Evolutionary conservation across 441 rosid species (phyloP).

Genomic region (Arabidopsis hybrid): DNA sequence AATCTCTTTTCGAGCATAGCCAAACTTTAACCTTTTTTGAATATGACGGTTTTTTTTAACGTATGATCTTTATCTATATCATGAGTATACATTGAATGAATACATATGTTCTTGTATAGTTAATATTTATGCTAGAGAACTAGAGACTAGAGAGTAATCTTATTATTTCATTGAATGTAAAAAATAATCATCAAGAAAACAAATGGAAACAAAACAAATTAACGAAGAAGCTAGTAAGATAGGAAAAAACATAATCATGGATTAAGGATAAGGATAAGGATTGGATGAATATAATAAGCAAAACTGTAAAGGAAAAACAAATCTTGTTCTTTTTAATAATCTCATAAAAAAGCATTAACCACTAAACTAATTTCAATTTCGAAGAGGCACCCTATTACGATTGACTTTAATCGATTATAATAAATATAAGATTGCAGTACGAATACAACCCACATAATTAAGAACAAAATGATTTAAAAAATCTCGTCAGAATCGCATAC

Average conservation of each 20-base stretch:
- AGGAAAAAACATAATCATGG: constrained; percentile 7
- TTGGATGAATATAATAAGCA: constrained; percentile 12
- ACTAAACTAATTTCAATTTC: background rate
- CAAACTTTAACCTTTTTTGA: background rate
- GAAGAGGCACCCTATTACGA: constrained; percentile 3
- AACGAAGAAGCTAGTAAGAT: constrained; percentile 22
- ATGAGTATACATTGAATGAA: background rate
- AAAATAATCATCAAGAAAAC: background rate
- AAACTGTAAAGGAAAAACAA: constrained; percentile 11
- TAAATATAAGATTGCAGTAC: background rate
- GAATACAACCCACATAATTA: background rate
- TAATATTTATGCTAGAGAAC: background rate
- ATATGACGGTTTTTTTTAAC: background rate
- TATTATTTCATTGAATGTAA: background rate
- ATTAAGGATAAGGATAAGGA: constrained; percentile 23
- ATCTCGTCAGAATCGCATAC: background rate
- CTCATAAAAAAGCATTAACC: constrained; percentile 1
- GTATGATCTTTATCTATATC: background rate
- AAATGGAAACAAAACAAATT: background rate
- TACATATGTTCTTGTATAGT: background rate
- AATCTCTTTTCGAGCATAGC: background rate
- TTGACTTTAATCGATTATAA: constrained; percentile 8
- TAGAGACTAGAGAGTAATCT: background rate
- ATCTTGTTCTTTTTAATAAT: background rate
- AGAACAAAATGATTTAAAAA: background rate